Percentiles rank a stretch among this genome's conserved stretches.
Conservation (phyloP, 129 eudicot genomes). For the Helichrysum umbraculigerum region DNA sequence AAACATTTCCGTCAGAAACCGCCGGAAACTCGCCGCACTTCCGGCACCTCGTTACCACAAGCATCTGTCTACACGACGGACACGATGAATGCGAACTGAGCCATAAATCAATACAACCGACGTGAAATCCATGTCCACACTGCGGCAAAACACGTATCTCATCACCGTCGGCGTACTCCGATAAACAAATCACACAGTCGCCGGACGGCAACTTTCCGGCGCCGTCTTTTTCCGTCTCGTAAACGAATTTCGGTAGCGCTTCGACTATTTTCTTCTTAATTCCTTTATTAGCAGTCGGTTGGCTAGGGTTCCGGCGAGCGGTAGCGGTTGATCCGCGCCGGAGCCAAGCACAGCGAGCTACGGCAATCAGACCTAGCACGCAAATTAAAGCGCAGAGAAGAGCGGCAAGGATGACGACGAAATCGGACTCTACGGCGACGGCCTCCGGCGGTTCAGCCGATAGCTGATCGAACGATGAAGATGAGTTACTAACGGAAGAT, state of each 20-base stretch:
- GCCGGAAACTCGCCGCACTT: constrained; percentile 66
- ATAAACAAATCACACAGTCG: constrained; percentile 84
- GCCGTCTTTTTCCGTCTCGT: constrained; percentile 5
- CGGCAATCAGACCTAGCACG: constrained; percentile 59
- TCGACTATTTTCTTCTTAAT: constrained; percentile 55
- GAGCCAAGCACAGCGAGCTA: constrained; percentile 72
- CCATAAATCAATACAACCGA: constrained; percentile 76
- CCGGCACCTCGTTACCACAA: constrained; percentile 52
- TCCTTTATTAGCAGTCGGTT: constrained; percentile 51
- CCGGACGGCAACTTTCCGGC: constrained; percentile 12
- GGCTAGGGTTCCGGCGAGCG: constrained; percentile 10
- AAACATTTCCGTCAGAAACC: constrained; percentile 18
- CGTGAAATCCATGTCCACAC: constrained; percentile 83
- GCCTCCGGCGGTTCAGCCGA: constrained; percentile 51
- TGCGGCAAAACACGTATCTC: constrained; percentile 78
- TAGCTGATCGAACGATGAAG: constrained; percentile 22
- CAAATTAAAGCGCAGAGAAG: constrained; percentile 71
- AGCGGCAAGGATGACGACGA: constrained; percentile 71
- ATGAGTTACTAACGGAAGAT: constrained; percentile 23
- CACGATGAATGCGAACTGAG: constrained; percentile 81
- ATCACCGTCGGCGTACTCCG: constrained; percentile 73
- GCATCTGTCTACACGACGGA: constrained; percentile 74
- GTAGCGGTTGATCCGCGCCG: constrained; percentile 39
- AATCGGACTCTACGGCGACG: constrained; percentile 54
- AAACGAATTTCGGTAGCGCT: constrained; percentile 48